phyloP scores from a whole-genome alignment of 2,329 filamentous ascomycete species.

The Talaromyces albobiverticillius region DNA sequence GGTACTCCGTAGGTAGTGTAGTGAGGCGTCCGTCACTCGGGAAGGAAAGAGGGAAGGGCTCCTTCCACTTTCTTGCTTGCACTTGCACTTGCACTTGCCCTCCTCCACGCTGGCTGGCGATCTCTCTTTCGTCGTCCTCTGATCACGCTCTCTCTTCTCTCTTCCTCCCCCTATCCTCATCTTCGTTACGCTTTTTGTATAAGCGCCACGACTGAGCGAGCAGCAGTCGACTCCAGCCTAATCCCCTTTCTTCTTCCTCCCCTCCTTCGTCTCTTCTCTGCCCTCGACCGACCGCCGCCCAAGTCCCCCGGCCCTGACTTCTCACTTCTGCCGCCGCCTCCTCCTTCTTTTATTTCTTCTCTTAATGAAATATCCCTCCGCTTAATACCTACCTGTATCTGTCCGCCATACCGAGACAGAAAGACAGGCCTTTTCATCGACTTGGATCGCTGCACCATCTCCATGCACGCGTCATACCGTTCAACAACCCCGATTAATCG shows the following conservation, averaged over 20 bases:
- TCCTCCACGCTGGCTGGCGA: neutral
- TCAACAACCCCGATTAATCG: neutral
- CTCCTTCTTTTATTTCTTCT: conserved; percentile 3
- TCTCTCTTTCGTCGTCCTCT: neutral
- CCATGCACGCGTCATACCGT: conserved; percentile 5
- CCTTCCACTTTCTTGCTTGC: no score
- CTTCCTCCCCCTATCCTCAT: neutral
- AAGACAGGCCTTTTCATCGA: neutral
- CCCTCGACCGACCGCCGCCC: neutral
- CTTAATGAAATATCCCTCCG: neutral
- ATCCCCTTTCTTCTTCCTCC: conserved; percentile 7
- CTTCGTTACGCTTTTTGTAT: neutral
- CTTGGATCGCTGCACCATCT: neutral
- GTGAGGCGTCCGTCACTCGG: no score
- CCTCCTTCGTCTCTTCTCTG: conserved; percentile 1
- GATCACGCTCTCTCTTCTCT: neutral
- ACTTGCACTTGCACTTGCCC: neutral
- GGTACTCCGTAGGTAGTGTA: no score
- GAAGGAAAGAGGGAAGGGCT: no score
- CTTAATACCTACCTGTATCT: no score
- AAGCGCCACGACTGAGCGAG: neutral
- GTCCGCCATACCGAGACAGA: neutral
- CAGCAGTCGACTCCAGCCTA: neutral
- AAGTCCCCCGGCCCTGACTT: conserved; percentile 7
- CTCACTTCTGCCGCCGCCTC: conserved; percentile 5